Evolutionary conservation across 2,329 filamentous ascomycete genomes (phyloP).

Genomic region (Botryotinia calthae): DNA sequence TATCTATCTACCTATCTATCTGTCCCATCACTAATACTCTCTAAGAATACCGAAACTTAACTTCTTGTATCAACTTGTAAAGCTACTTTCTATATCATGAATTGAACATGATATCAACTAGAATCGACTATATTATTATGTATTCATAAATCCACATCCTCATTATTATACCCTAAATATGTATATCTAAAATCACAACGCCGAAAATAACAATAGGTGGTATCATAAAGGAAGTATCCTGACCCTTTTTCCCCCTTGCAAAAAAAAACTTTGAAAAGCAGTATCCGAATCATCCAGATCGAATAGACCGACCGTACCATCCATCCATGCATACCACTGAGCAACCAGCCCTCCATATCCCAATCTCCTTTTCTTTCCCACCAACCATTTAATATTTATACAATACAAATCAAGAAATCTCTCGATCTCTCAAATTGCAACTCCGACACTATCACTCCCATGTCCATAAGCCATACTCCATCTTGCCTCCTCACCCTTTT

Average conservation of each 20-base stretch:
- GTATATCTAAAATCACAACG: slow-evolving; percentile 4
- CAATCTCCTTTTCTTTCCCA: too few species aligned
- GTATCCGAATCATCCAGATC: background rate
- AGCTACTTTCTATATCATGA: background rate
- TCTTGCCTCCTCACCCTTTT: slow-evolving; percentile 41
- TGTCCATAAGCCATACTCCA: slow-evolving; percentile 30
- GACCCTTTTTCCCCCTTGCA: background rate
- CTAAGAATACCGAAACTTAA: too few species aligned
- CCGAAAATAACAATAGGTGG: slow-evolving; percentile 10
- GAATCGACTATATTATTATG: background rate
- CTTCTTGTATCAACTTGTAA: background rate
- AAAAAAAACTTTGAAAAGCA: background rate
- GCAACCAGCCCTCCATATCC: background rate
- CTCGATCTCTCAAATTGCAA: slow-evolving; percentile 43
- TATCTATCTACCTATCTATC: too few species aligned
- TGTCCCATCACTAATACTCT: too few species aligned
- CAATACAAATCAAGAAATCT: background rate
- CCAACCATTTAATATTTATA: background rate
- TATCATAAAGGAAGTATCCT: slow-evolving; percentile 12
- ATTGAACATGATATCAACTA: background rate
- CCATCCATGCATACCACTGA: background rate
- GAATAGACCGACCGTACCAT: background rate
- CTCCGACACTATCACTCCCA: slow-evolving; percentile 44
- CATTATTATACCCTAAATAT: background rate
- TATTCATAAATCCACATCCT: background rate